Conservation (phyloP, 768 basidiomycete species). For the Collybia mongolica region DNA sequence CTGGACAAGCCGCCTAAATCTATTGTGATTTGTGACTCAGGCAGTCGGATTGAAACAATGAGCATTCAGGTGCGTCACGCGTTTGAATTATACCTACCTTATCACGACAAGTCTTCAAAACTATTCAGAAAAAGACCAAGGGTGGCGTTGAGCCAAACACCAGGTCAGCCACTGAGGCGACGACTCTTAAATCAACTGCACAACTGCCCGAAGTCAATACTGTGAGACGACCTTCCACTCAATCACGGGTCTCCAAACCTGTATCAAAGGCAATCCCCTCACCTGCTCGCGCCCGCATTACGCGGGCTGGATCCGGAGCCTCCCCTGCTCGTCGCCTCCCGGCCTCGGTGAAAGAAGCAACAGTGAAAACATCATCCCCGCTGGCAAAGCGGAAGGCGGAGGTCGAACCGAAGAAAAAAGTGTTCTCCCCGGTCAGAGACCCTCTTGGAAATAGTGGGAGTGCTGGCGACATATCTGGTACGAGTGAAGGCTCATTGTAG, state of each 20-base stretch:
- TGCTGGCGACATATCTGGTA: constrained; percentile 27
- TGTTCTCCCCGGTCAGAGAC: constrained; percentile 39
- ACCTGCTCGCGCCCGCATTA: constrained; percentile 16
- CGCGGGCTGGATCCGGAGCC: constrained; percentile 10
- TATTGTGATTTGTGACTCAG: constrained; percentile 47
- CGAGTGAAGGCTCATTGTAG: constrained; percentile 3
- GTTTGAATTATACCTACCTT: neutral
- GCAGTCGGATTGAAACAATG: constrained; percentile 49
- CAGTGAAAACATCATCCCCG: neutral
- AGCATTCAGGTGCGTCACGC: constrained; percentile 47
- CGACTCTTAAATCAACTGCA: constrained; percentile 14
- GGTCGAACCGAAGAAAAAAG: constrained; percentile 21
- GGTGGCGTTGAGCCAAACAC: constrained; percentile 11
- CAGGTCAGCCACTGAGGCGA: constrained; percentile 7
- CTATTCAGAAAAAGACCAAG: constrained; percentile 20
- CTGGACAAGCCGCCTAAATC: constrained; percentile 63
- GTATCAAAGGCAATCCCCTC: constrained; percentile 19
- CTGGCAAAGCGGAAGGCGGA: constrained; percentile 9
- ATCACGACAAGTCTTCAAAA: neutral
- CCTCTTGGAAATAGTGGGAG: constrained; percentile 33
- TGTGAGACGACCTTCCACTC: constrained; percentile 10
- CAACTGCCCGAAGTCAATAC: neutral
- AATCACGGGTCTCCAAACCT: constrained; percentile 13
- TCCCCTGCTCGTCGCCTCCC: constrained; percentile 23
- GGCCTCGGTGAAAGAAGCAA: constrained; percentile 18